phyloP scores from a whole-genome alignment of 805 yeast genomes.

The Yarrowia phangngaensis region DNA sequence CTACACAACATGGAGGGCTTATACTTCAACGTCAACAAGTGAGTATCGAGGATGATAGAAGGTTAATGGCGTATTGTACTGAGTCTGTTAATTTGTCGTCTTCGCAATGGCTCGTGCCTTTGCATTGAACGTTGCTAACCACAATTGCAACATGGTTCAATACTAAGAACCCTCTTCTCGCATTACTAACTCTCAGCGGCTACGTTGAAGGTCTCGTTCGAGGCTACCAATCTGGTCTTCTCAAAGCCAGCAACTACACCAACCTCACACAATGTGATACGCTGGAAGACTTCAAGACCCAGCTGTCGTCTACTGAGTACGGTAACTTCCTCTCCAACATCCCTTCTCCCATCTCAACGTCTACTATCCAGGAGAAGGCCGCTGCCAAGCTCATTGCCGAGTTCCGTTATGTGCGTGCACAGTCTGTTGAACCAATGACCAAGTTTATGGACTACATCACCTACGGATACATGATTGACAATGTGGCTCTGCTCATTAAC shows the following conservation, averaged over 20 bases:
- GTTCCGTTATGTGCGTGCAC: slow-evolving; percentile 78
- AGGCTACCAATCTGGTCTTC: slow-evolving; percentile 83
- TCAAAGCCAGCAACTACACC: slow-evolving; percentile 74
- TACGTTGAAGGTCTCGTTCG: slow-evolving; percentile 92
- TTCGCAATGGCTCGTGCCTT: background rate
- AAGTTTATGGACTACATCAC: slow-evolving; percentile 88
- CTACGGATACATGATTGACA: slow-evolving; percentile 97
- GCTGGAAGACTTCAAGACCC: slow-evolving; percentile 88
- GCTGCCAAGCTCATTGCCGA: slow-evolving; percentile 71
- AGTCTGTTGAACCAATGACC: slow-evolving; percentile 74
- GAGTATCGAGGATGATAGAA: slow-evolving; percentile 29
- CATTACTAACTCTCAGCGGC: slow-evolving; percentile 56
- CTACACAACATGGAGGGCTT: slow-evolving; percentile 70
- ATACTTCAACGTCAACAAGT: slow-evolving; percentile 76
- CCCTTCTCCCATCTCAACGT: slow-evolving; percentile 77
- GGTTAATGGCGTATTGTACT: too few species aligned
- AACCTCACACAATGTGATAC: slow-evolving; percentile 95
- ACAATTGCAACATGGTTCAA: too few species aligned
- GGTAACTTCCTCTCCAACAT: slow-evolving; percentile 84
- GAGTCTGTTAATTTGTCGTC: background rate
- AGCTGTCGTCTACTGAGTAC: slow-evolving; percentile 92
- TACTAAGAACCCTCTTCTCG: slow-evolving; percentile 27
- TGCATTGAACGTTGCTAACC: slow-evolving; percentile 1
- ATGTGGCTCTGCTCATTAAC: slow-evolving; percentile 90
- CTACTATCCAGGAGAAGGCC: slow-evolving; percentile 77